Evolutionary conservation across 176 grass and related monocot species (phyloP), one percentile per base, ranked within the genome.

Genomic region (Echinochloa phyllopogon): DNA sequence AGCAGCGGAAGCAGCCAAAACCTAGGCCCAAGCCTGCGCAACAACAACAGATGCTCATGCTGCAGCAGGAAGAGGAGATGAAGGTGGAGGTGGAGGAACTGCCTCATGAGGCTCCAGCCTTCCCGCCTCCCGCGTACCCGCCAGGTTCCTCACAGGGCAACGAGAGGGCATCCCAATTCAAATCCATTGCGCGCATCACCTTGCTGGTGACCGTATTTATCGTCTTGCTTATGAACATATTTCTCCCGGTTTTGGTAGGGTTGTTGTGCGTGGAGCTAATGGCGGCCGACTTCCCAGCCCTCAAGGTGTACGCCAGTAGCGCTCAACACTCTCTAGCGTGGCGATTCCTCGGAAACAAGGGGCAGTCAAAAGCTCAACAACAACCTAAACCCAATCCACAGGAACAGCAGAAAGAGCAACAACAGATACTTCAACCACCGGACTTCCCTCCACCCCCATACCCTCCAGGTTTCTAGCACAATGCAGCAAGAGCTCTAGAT

Each of bases 201-300:
- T 57, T 84, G 58, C 29, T 33, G 29, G 29, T 33, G 29, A 33
- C 29, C 29, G 29, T 33, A 33, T 33, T 33, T 69, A 47, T 45
- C 15, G 13, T 51, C 38, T 42, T 85, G 62, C 75, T 48, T 41
- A 39, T 83, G 62, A 49, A 25, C 23, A 3, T 68, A 87, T 79
- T 86, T 77, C 12, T 74, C 50, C 61, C 41, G 29, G 62, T 72
- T 75, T 52, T 41, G 16, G 57, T 63, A 83, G 84, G 80, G 29
- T n/a, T 88, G 48, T 98, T 91, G 25, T 91, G 87, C 75, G 69
- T 90, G 76, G 93, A 94, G 67, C 69, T 98, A 47, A 85, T 92
- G 91, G 93, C 77, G 89, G 93, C 96, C 53, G 96, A 98, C 85
- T 69, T 94, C 25, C 76, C 94, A 74, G 93, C 91, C 56, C 89